A percentile compares a stretch with the other conserved stretches of the same genome.
These are phyloP conservation scores for Candida dendrica DNA, from an alignment of 805 yeast species.

Conservation along the genomic window DNA sequence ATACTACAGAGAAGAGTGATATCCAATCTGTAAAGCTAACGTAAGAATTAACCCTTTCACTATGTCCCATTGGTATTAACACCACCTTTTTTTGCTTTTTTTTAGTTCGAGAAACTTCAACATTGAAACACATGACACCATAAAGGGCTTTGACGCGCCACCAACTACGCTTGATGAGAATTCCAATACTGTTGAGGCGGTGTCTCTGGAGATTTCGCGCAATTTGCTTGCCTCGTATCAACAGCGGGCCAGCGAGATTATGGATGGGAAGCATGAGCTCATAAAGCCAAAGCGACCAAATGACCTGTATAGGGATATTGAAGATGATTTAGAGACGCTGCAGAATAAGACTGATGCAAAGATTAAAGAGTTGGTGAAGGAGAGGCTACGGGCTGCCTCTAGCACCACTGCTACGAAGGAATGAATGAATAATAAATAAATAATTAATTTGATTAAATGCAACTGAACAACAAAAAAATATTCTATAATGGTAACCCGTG, in stretches of 20 bases:
- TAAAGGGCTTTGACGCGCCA: slow-evolving; percentile 12
- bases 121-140: slow-evolving; percentile 5
- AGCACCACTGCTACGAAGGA: not conserved
- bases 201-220: slow-evolving; percentile 22
- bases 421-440: not conserved
- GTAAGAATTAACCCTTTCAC: not conserved
- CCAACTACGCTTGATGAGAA: slow-evolving; percentile 20
- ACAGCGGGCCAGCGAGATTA: not conserved
- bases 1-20: not conserved
- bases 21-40: slow-evolving; percentile 2
- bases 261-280: not conserved
- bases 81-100: not conserved
- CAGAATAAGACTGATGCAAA: slow-evolving; percentile 35
- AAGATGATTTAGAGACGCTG: slow-evolving; percentile 29
- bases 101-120: slow-evolving; percentile 16
- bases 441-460: not conserved
- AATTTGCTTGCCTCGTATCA: slow-evolving; percentile 18
- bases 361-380: slow-evolving; percentile 30
- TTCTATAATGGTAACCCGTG: not conserved
- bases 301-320: slow-evolving; percentile 28
- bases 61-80: not conserved
- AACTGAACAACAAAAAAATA: not conserved
- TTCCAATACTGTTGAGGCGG: slow-evolving; percentile 30
- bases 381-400: slow-evolving; percentile 20
- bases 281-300: not conserved